phyloP scores from a whole-genome alignment of 768 basidiomycete species.

The Boletus rufocinnamomeus region DNA sequence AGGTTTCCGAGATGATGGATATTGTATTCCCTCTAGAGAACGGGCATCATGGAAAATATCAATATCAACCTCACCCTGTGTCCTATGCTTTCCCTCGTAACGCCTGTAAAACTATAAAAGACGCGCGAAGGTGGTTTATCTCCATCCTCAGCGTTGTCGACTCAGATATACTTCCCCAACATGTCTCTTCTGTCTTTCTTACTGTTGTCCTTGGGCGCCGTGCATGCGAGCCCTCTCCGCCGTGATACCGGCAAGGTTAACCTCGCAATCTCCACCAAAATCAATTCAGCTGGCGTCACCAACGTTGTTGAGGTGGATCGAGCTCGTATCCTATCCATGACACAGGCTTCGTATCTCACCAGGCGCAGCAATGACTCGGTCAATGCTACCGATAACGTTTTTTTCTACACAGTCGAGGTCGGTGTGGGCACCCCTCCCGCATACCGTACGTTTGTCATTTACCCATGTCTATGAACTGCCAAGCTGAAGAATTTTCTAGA shows the following conservation, averaged over 20 bases:
- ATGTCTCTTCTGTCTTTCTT: slow-evolving; percentile 11
- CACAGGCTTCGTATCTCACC: background rate
- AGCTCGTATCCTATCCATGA: slow-evolving; percentile 19
- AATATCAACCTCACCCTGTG: background rate
- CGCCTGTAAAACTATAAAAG: background rate
- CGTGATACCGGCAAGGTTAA: slow-evolving; percentile 13
- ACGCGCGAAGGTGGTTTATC: background rate
- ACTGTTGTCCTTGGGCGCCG: slow-evolving; percentile 6
- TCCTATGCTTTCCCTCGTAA: background rate
- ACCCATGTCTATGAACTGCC: background rate
- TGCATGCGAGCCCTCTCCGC: slow-evolving; percentile 13
- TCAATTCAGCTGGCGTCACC: slow-evolving; percentile 11
- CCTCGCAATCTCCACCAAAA: slow-evolving; percentile 16
- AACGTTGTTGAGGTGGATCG: slow-evolving; percentile 21
- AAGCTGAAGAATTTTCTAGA: slow-evolving; percentile 16
- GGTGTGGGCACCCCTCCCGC: slow-evolving; percentile 27
- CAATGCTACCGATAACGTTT: slow-evolving; percentile 23
- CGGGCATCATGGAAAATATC: background rate
- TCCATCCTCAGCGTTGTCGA: background rate
- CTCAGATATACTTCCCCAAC: background rate
- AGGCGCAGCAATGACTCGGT: background rate
- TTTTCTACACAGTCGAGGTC: slow-evolving; percentile 34
- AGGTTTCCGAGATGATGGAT: background rate
- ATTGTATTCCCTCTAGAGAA: too few species aligned
- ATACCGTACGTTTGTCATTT: slow-evolving; percentile 21